Conservation (phyloP, 805 yeast genomes). For the Wickerhamiella azymoides region DNA sequence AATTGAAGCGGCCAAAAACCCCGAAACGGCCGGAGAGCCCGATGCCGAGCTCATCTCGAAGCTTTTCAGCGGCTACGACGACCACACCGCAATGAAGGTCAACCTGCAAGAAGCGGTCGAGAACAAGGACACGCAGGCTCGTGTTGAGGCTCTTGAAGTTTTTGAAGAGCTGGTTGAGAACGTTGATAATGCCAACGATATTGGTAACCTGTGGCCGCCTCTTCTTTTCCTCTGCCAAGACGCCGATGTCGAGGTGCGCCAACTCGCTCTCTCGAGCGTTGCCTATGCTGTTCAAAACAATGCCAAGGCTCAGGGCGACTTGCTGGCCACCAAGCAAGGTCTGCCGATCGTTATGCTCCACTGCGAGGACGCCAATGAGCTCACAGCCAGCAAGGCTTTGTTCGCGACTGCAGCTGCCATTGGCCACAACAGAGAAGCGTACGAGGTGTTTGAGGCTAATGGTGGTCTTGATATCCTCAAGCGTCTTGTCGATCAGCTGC, state of each 20-base stretch:
- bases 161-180: conserved; percentile 90
- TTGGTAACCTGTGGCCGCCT: conserved; percentile 73
- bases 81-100: conserved; percentile 74
- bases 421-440: conserved; percentile 51
- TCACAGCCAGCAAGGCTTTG: conserved; percentile 46
- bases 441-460: conserved; percentile 37
- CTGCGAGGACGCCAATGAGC: conserved; percentile 17
- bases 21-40: conserved; percentile 35
- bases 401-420: conserved; percentile 65
- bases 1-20: conserved; percentile 58
- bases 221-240: conserved; percentile 42
- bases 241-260: conserved; percentile 34
- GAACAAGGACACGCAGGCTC: conserved; percentile 46
- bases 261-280: conserved; percentile 54
- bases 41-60: conserved; percentile 71
- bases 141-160: conserved; percentile 69
- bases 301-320: conserved; percentile 55
- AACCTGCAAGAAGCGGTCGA: conserved; percentile 46
- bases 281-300: conserved; percentile 94
- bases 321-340: conserved; percentile 25
- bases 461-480: conserved; percentile 32
- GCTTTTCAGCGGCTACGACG: conserved; percentile 64
- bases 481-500: not conserved
- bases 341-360: conserved; percentile 23
- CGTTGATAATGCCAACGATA: conserved; percentile 86